Evolutionary conservation across 169 alveolate genomes (phyloP), one percentile per base, ranked within the genome.

Genomic region (Eimeria praecox): DNA sequence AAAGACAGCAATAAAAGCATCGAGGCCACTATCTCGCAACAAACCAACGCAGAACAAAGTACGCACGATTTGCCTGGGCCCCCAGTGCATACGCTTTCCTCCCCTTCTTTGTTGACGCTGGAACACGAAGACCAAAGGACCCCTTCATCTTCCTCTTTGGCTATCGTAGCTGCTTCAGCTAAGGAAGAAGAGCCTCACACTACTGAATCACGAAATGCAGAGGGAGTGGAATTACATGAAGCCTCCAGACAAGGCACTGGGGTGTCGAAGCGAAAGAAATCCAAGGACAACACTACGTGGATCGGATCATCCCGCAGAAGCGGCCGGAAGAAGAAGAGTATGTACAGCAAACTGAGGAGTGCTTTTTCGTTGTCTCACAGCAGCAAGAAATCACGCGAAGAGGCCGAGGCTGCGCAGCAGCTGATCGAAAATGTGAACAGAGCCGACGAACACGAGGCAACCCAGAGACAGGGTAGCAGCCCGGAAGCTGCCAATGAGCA

Each of bases 271-370:
- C 49, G 78, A 14, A 85, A n/a, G 40, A 85, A 85, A 38, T 59
- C 92, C 24, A 85, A 52, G 38, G 22, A 24, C 66, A 66, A n/a
- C 3, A 24, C 46, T 3, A 24, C 46, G 78, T 42, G 78, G 78
- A 27, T 10, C 46, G 78, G 78, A 44, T 14, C 24, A 3, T n/a
- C 78, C 4, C 75, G 92, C 56, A n/a, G 66, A 14, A 30, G 92
- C 56, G 42, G 38, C 38, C 30, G 54, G 12, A 85, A 56, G 92
- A 85, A 85, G 77, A 85, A 85, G 54, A 85, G 92, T 69, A 59
- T 85, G 92, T 85, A 85, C 92, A 56, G 92, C 77, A 85, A 85
- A 22, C 56, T 85, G 44, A 42, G 78, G 54, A 85, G 92, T 56
- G 92, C 92, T 2, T 52, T 85, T 59, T 85, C 92, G 20, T 38